Conservation (phyloP, 2,329 filamentous ascomycete species). For the Exutisphaerella laricina region DNA sequence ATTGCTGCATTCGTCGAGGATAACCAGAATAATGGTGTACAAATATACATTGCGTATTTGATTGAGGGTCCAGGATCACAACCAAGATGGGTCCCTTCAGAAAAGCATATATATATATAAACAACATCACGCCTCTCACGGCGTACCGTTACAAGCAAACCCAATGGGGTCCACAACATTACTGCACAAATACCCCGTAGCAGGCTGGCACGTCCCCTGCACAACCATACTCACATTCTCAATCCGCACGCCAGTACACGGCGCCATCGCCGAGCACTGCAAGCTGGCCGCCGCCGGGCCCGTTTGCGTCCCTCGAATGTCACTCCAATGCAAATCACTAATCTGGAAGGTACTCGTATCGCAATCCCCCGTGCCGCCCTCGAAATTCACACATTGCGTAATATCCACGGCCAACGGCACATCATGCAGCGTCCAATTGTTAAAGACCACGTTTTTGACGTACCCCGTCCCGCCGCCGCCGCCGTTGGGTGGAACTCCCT, state of each 20-base stretch:
- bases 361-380: slow-evolving; percentile 22
- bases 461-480: slow-evolving; percentile 52
- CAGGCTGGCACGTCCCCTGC: slow-evolving; percentile 2
- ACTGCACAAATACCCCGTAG: slow-evolving; percentile 10
- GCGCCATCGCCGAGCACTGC: slow-evolving; percentile 27
- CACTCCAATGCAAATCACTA: slow-evolving; percentile 28
- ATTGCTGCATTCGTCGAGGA: too few relatives aligned
- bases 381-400: slow-evolving; percentile 29
- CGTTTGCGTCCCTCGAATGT: slow-evolving; percentile 29
- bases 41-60: too few relatives aligned
- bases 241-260: slow-evolving; percentile 25
- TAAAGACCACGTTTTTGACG: slow-evolving; percentile 34
- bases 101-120: too few relatives aligned
- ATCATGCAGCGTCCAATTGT: slow-evolving; percentile 28
- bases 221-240: slow-evolving; percentile 8
- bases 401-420: slow-evolving; percentile 22
- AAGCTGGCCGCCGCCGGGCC: slow-evolving; percentile 21
- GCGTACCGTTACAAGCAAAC: slow-evolving; percentile 11
- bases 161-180: slow-evolving; percentile 12
- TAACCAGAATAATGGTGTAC: too few relatives aligned
- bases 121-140: too few relatives aligned
- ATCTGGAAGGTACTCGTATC: slow-evolving; percentile 37
- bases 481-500: slow-evolving; percentile 51
- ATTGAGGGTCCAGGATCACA: too few relatives aligned
- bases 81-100: too few relatives aligned